These are phyloP conservation scores for Marchantia polymorpha DNA, from an alignment of 225 moss, liverwort and hornwort genomes.

Conservation along the genomic window DNA sequence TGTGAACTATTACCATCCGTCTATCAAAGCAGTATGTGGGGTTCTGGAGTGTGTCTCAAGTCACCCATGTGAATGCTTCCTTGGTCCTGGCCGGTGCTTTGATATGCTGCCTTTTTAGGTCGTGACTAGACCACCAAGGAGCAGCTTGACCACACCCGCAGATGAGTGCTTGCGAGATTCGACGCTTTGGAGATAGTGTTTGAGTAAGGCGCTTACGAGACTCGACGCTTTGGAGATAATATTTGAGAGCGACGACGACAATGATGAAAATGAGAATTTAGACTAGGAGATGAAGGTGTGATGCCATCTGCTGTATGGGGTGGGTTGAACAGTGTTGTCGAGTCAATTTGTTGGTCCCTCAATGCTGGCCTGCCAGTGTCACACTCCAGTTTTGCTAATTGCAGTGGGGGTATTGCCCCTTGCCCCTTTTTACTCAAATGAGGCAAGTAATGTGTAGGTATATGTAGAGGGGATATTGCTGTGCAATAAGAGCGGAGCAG, in stretches of 20 bases:
- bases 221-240: conserved; percentile 21
- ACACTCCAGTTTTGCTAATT: conserved; percentile 45
- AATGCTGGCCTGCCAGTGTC: conserved; percentile 29
- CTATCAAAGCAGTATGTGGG: conserved; percentile 16
- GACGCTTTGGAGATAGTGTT: conserved; percentile 20
- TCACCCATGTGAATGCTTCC: conserved; percentile 5
- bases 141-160: conserved; percentile 19
- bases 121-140: conserved; percentile 9
- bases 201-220: conserved; percentile 12
- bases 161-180: conserved; percentile 7
- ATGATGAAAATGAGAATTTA: conserved; percentile 39
- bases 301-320: conserved; percentile 21
- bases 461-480: conserved; percentile 40
- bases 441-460: conserved; percentile 29
- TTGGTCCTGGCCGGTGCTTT: background rate
- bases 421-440: conserved; percentile 38
- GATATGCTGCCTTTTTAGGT: background rate
- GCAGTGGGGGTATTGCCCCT: conserved; percentile 41
- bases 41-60: conserved; percentile 15
- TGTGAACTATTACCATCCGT: conserved; percentile 25
- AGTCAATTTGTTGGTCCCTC: conserved; percentile 15
- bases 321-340: conserved; percentile 23
- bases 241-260: conserved; percentile 28
- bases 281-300: conserved; percentile 39
- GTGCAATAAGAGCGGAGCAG: conserved; percentile 38